Evolutionary conservation across 331 rosid genomes (phyloP), one percentile per base, ranked within the genome.

Genomic region (Stylosanthes scabra): DNA sequence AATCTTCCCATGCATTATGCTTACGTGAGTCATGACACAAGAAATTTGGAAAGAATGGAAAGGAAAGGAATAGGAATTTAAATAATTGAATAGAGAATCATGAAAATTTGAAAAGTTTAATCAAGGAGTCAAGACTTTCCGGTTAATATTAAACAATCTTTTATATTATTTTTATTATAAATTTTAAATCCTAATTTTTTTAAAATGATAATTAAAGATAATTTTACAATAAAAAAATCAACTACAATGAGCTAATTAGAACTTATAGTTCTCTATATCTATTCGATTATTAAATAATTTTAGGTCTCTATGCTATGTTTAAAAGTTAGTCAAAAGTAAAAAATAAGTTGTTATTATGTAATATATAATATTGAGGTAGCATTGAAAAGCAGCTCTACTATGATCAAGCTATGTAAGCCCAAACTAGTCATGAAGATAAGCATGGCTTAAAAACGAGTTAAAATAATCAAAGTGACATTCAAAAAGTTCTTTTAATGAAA

Each of bases 1-100:
- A 3, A 9, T 58, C 50, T 79, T 52, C 13, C 51, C 76, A 46
- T 68, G 76, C 70, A 12, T 59, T 50, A 40, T 68, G 76, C 74
- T 61, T 45, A 72, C 81, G 34, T 49, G 39, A 15, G 52, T 50
- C 13, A 41, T 16, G 58, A 66, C 59, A 64, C n/a, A 40, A 63
- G 63, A 52, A 51, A 27, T 74, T 52, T 11, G 14, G 34, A 39
- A 25, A 34, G 37, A 51, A 14, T n/a, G 29, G 14, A 63, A 57
- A 29, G 34, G 10, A 29, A n/a, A 42, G 39, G 5, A 34, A 34
- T 34, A 7, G 3, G 29, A 13, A 8, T 9, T 45, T 71, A 15
- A 12, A 31, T 37, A 34, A 51, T 6, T 15, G 3, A 50, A 47
- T 7, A 25, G 54, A 8, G 10, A 8, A 34, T 34, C 12, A 15